Conservation (phyloP, 2,329 filamentous ascomycete genomes). For the Alternaria rosae region DNA sequence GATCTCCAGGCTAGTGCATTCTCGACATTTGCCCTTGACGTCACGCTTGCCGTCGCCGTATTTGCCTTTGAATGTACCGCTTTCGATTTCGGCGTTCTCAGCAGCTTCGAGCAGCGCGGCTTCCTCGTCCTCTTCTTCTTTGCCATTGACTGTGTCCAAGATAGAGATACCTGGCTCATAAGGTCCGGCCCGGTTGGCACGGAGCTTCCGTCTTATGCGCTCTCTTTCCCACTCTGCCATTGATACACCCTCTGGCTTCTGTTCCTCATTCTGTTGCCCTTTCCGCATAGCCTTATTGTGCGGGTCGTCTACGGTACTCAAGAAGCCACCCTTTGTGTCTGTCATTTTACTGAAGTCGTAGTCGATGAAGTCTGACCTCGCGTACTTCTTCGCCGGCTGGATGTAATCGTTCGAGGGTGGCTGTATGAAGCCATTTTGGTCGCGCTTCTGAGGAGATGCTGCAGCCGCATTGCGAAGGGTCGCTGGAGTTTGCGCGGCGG, state of each 20-base stretch:
- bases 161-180: slow-evolving; percentile 90
- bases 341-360: slow-evolving; percentile 99
- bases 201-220: slow-evolving; percentile 75
- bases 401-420: slow-evolving; percentile 61
- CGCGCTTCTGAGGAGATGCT: slow-evolving; percentile 47
- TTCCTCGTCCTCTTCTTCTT: slow-evolving; percentile 41
- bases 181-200: slow-evolving; percentile 76
- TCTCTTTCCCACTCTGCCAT: slow-evolving; percentile 89
- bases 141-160: slow-evolving; percentile 59
- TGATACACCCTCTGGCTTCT: slow-evolving; percentile 87
- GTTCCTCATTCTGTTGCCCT: slow-evolving; percentile 56
- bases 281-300: slow-evolving; percentile 75
- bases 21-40: slow-evolving; percentile 75
- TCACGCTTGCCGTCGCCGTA: slow-evolving; percentile 46
- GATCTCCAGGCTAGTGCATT: slow-evolving; percentile 85
- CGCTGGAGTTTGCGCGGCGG: slow-evolving; percentile 60
- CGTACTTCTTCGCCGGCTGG: slow-evolving; percentile 83
- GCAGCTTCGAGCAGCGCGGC: slow-evolving; percentile 34
- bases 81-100: slow-evolving; percentile 53
- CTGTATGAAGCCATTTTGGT: slow-evolving; percentile 46
- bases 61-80: slow-evolving; percentile 42
- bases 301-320: slow-evolving; percentile 90
- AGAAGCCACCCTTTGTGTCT: slow-evolving; percentile 94
- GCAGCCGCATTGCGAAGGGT: slow-evolving; percentile 72
- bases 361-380: slow-evolving; percentile 81